These are phyloP conservation scores for Amauroascus niger DNA, from an alignment of 2,329 filamentous ascomycete species.

Conservation along the genomic window DNA sequence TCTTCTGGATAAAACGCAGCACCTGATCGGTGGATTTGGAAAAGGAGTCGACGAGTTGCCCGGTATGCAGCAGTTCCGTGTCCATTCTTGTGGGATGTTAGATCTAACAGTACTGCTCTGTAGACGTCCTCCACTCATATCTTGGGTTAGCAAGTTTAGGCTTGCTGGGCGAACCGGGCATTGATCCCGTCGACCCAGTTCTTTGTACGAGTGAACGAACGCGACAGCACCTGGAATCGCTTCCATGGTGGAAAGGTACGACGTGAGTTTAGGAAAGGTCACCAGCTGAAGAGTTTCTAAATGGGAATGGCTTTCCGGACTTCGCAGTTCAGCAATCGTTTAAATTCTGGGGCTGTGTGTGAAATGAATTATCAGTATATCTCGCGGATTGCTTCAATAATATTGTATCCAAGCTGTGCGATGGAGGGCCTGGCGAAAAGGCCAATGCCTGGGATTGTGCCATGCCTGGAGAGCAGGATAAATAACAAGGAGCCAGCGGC, in stretches of 20 bases:
- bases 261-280: background rate
- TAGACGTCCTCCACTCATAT: constrained; percentile 78
- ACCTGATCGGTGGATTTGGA: constrained; percentile 73
- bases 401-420: too few species aligned
- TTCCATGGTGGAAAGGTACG: constrained; percentile 31
- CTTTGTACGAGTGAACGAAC: constrained; percentile 59
- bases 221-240: constrained; percentile 32
- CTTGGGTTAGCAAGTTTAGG: constrained; percentile 73
- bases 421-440: too few species aligned
- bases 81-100: constrained; percentile 38
- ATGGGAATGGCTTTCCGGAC: too few species aligned
- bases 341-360: too few species aligned
- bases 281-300: background rate
- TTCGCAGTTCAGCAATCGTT: background rate
- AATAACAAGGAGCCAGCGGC: background rate
- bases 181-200: constrained; percentile 63
- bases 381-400: too few species aligned
- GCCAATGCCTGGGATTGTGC: too few species aligned
- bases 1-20: constrained; percentile 75
- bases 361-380: too few species aligned
- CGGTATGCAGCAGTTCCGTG: constrained; percentile 37
- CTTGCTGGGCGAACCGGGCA: constrained; percentile 57
- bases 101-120: constrained; percentile 19
- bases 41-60: constrained; percentile 60
- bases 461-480: background rate